Percentiles rank a stretch among this genome's conserved stretches.
These are phyloP conservation scores for Aphanomyces stellatus DNA, from an alignment of 352 stramenopile species.

Conservation along the genomic window DNA sequence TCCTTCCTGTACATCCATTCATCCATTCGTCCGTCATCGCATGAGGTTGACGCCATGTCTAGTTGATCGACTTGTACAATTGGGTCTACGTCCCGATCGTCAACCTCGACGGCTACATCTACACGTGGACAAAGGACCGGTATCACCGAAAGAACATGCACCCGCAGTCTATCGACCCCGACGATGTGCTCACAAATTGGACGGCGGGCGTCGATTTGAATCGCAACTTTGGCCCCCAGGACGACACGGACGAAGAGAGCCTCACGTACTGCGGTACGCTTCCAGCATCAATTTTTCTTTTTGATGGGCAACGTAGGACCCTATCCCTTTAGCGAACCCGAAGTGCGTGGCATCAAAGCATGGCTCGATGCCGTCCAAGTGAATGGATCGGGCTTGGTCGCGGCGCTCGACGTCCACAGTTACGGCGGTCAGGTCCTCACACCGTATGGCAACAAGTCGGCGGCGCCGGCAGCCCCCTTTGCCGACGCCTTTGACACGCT, in stretches of 20 bases:
- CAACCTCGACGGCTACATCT: constrained; percentile 29
- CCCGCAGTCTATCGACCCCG: neutral
- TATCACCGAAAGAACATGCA: constrained; percentile 30
- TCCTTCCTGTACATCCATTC: constrained; percentile 15
- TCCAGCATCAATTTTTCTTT: neutral
- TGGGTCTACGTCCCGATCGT: constrained; percentile 29
- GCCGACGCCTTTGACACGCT: constrained; percentile 20
- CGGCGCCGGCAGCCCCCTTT: constrained; percentile 22
- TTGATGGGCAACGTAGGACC: neutral
- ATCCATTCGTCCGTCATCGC: neutral
- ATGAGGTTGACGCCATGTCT: neutral
- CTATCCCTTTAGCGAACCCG: constrained; percentile 1
- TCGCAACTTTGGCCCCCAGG: constrained; percentile 27
- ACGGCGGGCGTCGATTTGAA: constrained; percentile 27
- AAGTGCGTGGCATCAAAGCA: neutral
- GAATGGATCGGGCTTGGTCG: constrained; percentile 23
- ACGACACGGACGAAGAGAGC: neutral
- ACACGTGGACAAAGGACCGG: constrained; percentile 21
- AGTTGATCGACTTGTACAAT: constrained; percentile 23
- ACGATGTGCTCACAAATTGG: neutral
- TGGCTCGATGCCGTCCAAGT: neutral
- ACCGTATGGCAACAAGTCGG: constrained; percentile 47
- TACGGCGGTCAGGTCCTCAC: constrained; percentile 50
- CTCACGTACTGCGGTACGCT: neutral
- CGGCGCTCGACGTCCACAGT: constrained; percentile 57